Evolutionary conservation across 192 early-diverging fungal species (phyloP), one percentile per base, ranked within the genome.

Genomic region (Linderina pennispora): DNA sequence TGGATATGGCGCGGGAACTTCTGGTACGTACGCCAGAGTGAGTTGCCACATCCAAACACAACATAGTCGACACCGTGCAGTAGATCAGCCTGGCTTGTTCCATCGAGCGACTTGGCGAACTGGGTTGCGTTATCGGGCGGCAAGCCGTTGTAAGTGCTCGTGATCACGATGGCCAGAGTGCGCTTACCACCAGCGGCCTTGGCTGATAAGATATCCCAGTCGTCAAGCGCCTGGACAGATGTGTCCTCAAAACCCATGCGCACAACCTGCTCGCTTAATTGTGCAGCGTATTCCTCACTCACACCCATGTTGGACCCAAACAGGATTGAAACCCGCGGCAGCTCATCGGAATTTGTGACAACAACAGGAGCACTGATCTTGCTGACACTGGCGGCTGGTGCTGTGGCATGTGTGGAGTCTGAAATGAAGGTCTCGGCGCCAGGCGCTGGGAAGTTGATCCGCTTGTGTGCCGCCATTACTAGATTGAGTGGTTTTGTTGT

Each of bases 1-100:
- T 77, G 57, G 26, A 80, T 47, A 21, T 67, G 58, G 10, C 25
- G 48, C 8, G 80, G 80, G 56, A 82, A 80, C 24, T 43, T 37
- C 22, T 79, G 77, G 48, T 69, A 82, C 11, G 80, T 82, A 23
- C 67, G 46, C 80, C 80, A 80, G 44, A 79, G 66, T 19, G 54
- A 58, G 58, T 82, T 82, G 16, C 80, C 80, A 14, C 75, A 57
- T 16, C 80, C 80, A 64, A 80, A 80, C 17, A 80, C 75, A 15
- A 66, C 46, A 50, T 53, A 82, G 2, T 57, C 24, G n/a, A 79
- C 23, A 2, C 72, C 72, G 9, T 58, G 21, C 13, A 80, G 46
- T 0, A 53, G 40, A 15, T 53, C 36, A 1, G 20, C 10, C 10
- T 20, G 36, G 20, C 23, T 49, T 8, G 43, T 28, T 2, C 15